Conservation (phyloP, 2,329 filamentous ascomycete genomes). For the Clonostachys rosea region DNA sequence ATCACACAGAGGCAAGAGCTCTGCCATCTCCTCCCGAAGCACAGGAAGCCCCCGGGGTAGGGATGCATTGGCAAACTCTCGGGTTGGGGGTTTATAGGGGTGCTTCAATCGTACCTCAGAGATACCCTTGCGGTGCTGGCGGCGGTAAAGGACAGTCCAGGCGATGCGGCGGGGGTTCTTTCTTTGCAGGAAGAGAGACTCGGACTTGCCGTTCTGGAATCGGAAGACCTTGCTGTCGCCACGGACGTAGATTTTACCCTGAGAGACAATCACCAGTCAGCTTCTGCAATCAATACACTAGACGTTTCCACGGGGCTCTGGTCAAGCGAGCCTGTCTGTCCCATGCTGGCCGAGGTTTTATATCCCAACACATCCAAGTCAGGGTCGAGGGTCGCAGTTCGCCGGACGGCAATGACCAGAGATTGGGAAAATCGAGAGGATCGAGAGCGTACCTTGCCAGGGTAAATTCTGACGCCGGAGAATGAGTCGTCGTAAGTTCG, state of each 20-base stretch:
- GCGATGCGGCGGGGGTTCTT: slow-evolving; percentile 99
- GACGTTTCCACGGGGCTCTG: too few relatives aligned
- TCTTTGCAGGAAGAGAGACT: slow-evolving; percentile 99
- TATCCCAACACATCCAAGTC: neutral
- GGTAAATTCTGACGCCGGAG: slow-evolving; percentile 64
- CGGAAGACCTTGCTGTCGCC: slow-evolving; percentile 99
- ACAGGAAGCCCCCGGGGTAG: too few relatives aligned
- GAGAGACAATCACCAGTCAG: slow-evolving; percentile 22
- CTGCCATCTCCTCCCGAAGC: too few relatives aligned
- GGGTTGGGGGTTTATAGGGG: neutral
- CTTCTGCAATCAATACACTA: slow-evolving; percentile 14
- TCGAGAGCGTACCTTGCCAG: slow-evolving; percentile 53
- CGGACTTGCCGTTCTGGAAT: slow-evolving; percentile 99
- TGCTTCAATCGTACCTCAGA: slow-evolving; percentile 76
- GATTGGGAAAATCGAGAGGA: too few relatives aligned
- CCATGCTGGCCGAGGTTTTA: too few relatives aligned
- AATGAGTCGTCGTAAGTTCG: slow-evolving; percentile 64
- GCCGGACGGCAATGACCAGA: too few relatives aligned
- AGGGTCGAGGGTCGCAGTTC: neutral
- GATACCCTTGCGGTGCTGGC: slow-evolving; percentile 99
- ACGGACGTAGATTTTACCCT: slow-evolving; percentile 99
- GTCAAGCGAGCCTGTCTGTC: too few relatives aligned
- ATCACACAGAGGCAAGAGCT: neutral
- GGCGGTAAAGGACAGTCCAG: slow-evolving; percentile 97
- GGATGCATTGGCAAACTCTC: neutral